phyloP scores from a whole-genome alignment of 306 rosid species.

The Rubus parviflorus region DNA sequence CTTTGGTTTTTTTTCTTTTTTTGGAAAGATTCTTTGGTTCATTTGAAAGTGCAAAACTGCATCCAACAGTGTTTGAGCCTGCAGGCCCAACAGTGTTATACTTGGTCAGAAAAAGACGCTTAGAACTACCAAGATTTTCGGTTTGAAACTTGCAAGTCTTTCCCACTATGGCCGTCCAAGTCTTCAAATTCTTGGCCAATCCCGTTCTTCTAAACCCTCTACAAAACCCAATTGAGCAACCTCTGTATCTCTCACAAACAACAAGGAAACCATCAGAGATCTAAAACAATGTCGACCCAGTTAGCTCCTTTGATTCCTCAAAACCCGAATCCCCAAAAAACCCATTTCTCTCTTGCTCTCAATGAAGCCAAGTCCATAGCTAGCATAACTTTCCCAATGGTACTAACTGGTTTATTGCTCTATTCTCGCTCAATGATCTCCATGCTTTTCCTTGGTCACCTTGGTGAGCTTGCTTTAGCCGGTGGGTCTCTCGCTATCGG shows the following conservation, averaged over 20 bases:
- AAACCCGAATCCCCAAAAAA: slow-evolving; percentile 19
- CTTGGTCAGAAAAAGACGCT: slow-evolving; percentile 61
- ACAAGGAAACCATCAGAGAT: background rate
- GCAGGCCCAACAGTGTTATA: slow-evolving; percentile 26
- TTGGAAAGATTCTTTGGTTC: background rate
- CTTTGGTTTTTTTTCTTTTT: too few species aligned
- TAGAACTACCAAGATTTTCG: slow-evolving; percentile 16
- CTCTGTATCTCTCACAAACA: background rate
- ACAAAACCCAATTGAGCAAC: slow-evolving; percentile 4
- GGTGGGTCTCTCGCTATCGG: slow-evolving; percentile 90
- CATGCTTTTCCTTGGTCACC: slow-evolving; percentile 85
- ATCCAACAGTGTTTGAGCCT: slow-evolving; percentile 12
- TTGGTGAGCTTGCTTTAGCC: slow-evolving; percentile 65
- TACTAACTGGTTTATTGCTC: slow-evolving; percentile 62
- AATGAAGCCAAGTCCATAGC: slow-evolving; percentile 53
- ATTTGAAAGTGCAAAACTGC: background rate
- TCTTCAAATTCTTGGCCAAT: slow-evolving; percentile 14
- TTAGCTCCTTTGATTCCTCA: slow-evolving; percentile 39
- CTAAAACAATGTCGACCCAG: slow-evolving; percentile 17
- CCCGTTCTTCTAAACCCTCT: background rate
- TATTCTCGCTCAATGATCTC: slow-evolving; percentile 88
- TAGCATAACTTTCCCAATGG: slow-evolving; percentile 65
- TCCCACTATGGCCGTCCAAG: slow-evolving; percentile 33
- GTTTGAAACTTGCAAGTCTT: slow-evolving; percentile 20
- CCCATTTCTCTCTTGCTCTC: slow-evolving; percentile 32